Conservation (phyloP, 1,284 basidiomycete genomes). For the Ustilago esculenta region DNA sequence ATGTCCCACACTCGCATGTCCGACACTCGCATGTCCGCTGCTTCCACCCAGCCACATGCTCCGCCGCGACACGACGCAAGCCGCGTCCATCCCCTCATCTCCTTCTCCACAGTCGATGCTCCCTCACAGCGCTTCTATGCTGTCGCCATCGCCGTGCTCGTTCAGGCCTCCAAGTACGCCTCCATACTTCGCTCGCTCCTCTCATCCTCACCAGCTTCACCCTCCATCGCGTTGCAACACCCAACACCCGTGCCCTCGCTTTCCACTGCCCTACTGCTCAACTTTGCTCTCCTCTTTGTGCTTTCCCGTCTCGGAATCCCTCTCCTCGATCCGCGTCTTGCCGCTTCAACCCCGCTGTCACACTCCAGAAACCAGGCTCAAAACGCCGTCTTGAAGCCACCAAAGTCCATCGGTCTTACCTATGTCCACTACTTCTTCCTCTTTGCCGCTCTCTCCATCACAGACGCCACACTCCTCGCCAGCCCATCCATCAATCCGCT, state of each 20-base stretch:
- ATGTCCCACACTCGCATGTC: slow-evolving; percentile 30
- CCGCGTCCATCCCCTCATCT: slow-evolving; percentile 64
- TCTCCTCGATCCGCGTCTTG: slow-evolving; percentile 76
- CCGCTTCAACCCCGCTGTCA: slow-evolving; percentile 74
- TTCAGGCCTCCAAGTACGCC: slow-evolving; percentile 68
- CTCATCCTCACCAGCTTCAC: slow-evolving; percentile 9
- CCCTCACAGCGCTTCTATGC: slow-evolving; percentile 72
- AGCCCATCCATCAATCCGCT: slow-evolving; percentile 31
- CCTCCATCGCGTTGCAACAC: slow-evolving; percentile 16
- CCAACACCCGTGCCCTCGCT: slow-evolving; percentile 73
- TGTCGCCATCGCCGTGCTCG: slow-evolving; percentile 69
- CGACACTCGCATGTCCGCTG: slow-evolving; percentile 9
- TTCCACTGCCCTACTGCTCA: slow-evolving; percentile 70
- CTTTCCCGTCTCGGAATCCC: slow-evolving; percentile 80
- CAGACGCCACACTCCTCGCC: slow-evolving; percentile 43
- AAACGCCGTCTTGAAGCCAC: slow-evolving; percentile 75
- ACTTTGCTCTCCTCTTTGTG: slow-evolving; percentile 71
- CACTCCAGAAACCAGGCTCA: slow-evolving; percentile 74
- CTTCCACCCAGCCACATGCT: slow-evolving; percentile 2
- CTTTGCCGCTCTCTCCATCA: slow-evolving; percentile 31
- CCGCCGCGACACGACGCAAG: no score
- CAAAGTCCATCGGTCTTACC: slow-evolving; percentile 55
- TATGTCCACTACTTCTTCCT: slow-evolving; percentile 38
- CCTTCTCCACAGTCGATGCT: slow-evolving; percentile 66
- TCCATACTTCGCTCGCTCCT: slow-evolving; percentile 18